A percentile compares a stretch with the other conserved stretches of the same genome.
Evolutionary conservation across 225 moss, liverwort and hornwort species (phyloP).

Genomic region (Physcomitrium patens): DNA sequence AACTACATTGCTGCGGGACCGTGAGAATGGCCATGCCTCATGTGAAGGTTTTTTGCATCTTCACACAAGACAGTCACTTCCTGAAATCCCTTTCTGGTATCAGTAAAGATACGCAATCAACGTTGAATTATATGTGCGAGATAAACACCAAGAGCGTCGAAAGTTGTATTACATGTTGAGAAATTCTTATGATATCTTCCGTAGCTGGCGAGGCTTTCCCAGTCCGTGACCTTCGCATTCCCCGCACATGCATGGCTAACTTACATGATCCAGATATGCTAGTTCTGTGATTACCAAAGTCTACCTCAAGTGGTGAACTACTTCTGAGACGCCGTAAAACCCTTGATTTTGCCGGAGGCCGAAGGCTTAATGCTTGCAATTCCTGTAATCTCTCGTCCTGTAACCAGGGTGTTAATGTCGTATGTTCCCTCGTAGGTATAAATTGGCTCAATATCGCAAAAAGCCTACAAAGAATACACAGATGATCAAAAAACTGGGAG

Average conservation of each 20-base stretch:
- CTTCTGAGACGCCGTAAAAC: constrained; percentile 29
- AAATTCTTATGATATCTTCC: constrained; percentile 13
- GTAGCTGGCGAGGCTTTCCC: constrained; percentile 2
- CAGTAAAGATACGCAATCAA: not conserved
- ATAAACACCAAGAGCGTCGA: not conserved
- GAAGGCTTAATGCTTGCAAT: constrained; percentile 79
- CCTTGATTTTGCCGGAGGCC: constrained; percentile 33
- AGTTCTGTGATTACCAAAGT: not conserved
- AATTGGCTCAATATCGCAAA: constrained; percentile 85
- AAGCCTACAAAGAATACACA: constrained; percentile 57
- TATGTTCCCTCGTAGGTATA: constrained; percentile 90
- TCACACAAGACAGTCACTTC: not conserved
- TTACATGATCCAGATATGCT: not conserved
- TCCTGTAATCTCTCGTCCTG: constrained; percentile 84
- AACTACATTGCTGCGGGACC: not conserved
- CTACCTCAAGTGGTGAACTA: not conserved
- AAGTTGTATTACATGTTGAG: not conserved
- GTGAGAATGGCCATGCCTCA: not conserved
- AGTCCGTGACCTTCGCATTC: not conserved
- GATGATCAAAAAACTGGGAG: not conserved
- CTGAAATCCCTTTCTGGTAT: not conserved
- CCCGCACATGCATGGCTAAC: not conserved
- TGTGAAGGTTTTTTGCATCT: not conserved
- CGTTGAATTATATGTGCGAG: not conserved
- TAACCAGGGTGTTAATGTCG: constrained; percentile 77